Conservation (phyloP, 345 rosid species). For the Erucastrum elatum region DNA sequence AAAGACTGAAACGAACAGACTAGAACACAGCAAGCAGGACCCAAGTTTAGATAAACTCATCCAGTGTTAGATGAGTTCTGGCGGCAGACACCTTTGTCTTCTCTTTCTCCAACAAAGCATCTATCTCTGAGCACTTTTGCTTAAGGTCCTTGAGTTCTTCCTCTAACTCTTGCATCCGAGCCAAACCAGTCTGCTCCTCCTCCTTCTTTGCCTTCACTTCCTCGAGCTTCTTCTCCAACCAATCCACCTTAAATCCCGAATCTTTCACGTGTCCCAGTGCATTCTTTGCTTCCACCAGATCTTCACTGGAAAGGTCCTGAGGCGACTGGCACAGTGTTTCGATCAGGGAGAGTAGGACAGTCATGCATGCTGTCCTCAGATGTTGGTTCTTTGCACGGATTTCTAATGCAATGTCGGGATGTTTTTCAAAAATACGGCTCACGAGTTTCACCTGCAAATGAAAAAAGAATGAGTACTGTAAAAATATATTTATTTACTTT, state of each 20-base stretch:
- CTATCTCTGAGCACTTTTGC: not conserved
- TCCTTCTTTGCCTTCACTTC: conserved; percentile 1
- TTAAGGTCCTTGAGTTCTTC: not conserved
- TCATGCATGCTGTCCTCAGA: not conserved
- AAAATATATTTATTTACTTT: no score
- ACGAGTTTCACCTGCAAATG: not conserved
- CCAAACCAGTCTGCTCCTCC: not conserved
- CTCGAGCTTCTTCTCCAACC: conserved; percentile 22
- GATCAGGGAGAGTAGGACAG: not conserved
- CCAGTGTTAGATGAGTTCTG: not conserved
- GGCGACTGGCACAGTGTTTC: not conserved
- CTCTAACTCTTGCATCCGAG: not conserved
- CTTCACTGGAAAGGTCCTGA: not conserved
- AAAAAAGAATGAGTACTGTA: not conserved
- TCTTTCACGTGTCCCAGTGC: not conserved
- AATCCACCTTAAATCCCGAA: conserved; percentile 11
- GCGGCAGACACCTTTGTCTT: not conserved
- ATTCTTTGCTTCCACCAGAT: not conserved
- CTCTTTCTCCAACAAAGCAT: not conserved
- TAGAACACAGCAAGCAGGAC: not conserved
- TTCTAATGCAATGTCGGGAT: not conserved
- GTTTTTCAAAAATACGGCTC: not conserved
- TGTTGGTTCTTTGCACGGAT: not conserved
- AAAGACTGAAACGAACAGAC: not conserved
- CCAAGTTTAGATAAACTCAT: not conserved